These are phyloP conservation scores for Rusavskia elegans DNA, from an alignment of 495 filamentous ascomycete species.

Conservation along the genomic window DNA sequence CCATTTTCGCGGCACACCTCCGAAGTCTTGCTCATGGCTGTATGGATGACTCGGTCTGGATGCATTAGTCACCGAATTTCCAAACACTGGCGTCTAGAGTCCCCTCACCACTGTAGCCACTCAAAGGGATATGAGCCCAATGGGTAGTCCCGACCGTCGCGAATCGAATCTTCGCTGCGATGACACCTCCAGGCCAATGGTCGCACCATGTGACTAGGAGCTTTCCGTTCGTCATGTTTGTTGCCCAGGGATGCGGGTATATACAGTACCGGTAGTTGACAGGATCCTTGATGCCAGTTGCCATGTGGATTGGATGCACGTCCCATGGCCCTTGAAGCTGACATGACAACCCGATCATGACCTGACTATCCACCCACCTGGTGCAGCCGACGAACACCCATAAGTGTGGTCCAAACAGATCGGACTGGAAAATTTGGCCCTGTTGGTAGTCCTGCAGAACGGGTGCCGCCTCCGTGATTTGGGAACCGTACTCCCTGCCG, in stretches of 20 bases:
- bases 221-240: slow-evolving; percentile 8
- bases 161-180: slow-evolving; percentile 8
- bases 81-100: too few relatives aligned
- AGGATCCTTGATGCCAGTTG: slow-evolving; percentile 5
- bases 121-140: too few relatives aligned
- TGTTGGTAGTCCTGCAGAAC: slow-evolving; percentile 13
- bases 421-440: slow-evolving; percentile 14
- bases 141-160: too few relatives aligned
- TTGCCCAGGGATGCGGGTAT: slow-evolving; percentile 18
- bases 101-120: too few relatives aligned
- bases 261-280: slow-evolving; percentile 14
- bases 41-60: too few relatives aligned
- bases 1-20: too few relatives aligned
- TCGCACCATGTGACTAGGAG: slow-evolving; percentile 21
- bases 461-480: slow-evolving; percentile 4
- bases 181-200: slow-evolving; percentile 12
- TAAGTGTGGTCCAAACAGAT: slow-evolving; percentile 14
- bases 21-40: too few relatives aligned
- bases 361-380: slow-evolving; percentile 11
- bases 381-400: slow-evolving; percentile 17
- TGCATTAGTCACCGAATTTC: too few relatives aligned
- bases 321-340: slow-evolving; percentile 16
- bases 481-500: slow-evolving; percentile 7
- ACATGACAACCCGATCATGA: slow-evolving; percentile 12
- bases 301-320: slow-evolving; percentile 4